Percentiles rank a stretch among this genome's conserved stretches.
Evolutionary conservation across 805 yeast species (phyloP).

Genomic region (Tetrapisispora phaffii): DNA sequence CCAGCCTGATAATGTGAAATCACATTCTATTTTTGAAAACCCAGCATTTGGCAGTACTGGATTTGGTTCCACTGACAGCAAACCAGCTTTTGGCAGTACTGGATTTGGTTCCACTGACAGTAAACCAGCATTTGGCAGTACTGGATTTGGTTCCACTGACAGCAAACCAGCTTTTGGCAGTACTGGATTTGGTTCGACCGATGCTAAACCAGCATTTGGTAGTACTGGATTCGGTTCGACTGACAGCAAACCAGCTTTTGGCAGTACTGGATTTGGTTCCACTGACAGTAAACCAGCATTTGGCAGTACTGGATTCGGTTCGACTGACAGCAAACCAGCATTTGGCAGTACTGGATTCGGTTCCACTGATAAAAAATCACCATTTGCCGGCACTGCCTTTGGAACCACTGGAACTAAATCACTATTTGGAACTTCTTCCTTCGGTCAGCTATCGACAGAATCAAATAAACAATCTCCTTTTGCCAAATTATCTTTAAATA

Average conservation of each 20-base stretch:
- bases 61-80: background rate
- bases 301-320: constrained; percentile 7
- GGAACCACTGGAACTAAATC: constrained; percentile 7
- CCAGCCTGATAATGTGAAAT: background rate
- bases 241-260: background rate
- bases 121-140: constrained; percentile 3
- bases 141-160: constrained; percentile 4
- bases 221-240: constrained; percentile 17
- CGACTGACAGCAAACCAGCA: constrained; percentile 3
- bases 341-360: constrained; percentile 20
- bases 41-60: background rate
- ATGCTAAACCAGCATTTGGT: constrained; percentile 8
- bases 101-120: constrained; percentile 3
- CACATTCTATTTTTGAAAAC: background rate
- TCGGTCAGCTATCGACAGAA: constrained; percentile 12
- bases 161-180: constrained; percentile 5
- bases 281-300: constrained; percentile 9
- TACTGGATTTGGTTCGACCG: background rate
- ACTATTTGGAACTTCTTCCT: constrained; percentile 11
- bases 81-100: background rate
- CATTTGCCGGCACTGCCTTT: background rate
- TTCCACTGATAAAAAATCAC: constrained; percentile 6
- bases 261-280: background rate
- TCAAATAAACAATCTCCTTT: constrained; percentile 9
- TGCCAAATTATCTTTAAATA: constrained; percentile 3